Base-by-base conservation (phyloP, 2,329 filamentous ascomycete species). In the Ceratocystis huliohia region DNA sequence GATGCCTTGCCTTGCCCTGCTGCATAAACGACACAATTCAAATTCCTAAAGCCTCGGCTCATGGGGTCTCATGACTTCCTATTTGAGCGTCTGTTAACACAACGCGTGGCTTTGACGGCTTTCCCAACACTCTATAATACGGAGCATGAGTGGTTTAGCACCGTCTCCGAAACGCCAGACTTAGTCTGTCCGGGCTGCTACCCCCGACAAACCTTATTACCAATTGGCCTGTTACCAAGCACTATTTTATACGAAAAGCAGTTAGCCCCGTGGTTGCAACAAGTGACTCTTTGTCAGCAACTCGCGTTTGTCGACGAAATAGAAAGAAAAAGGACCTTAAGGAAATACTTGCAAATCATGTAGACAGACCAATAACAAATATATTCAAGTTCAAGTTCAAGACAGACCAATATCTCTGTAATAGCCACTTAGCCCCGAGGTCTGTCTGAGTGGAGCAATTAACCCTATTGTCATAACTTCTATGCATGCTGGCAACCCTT, bases 11-110 rank as follows among this genome's bases (percentile, higher is more conserved):
- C n/a, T 30, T 25, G 50, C 3, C 22, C n/a, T 57, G 28, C 22
- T 10, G 17, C 7, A 30, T 53, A 28, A 53, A 53, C 28, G 48
- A 25, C 48, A 53, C 20, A 28, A 53, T 53, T 53, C 48, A 28
- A n/a, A 59, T 37, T 59, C 56, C 28, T 7, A 59, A 37, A 28
- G 56, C 56, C 56, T 59, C 56, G 56, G 56, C 56, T 59, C 30
- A 30, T n/a, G 15, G 13, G 15, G 37, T 15, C 15, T 59, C 17
- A 10, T 8, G 17, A 8, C 25, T 33, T 37, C 7, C 28, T 20
- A 10, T 59, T 59, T 20, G 28, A 7, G 25, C 56, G 8, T 28
- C 48, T 37, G 28, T 13, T n/a, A 59, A 17, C 28, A 17, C 22
- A 37, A 7, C 13, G 3, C 8, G 15, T n/a, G 28, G 30, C 13